A percentile compares a stretch with the other conserved stretches of the same genome.
phyloP scores from a whole-genome alignment of 148 eudicot genomes.

The Oxyria digyna region DNA sequence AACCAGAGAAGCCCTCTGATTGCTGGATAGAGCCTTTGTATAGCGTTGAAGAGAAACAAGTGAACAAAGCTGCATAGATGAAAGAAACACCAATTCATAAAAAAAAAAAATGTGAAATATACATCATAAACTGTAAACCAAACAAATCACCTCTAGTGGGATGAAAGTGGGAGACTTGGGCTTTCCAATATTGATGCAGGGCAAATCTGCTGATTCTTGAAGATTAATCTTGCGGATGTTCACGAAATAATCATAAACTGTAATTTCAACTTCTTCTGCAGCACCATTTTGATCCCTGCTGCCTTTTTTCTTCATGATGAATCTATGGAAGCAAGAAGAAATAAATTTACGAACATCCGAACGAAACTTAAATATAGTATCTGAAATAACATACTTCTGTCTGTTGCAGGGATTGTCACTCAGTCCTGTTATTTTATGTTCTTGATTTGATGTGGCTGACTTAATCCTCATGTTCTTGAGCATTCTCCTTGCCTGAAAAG shows the following conservation, averaged over 20 bases:
- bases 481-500: constrained; percentile 39
- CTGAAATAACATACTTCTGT: constrained; percentile 32
- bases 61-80: too few species aligned
- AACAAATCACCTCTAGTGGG: constrained; percentile 59
- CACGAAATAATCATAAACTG: constrained; percentile 81
- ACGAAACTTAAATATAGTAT: not conserved
- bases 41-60: too few species aligned
- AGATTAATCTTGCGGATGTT: constrained; percentile 52
- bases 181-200: constrained; percentile 91
- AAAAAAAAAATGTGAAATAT: not conserved
- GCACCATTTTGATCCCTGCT: constrained; percentile 31
- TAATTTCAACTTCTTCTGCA: constrained; percentile 37
- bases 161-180: constrained; percentile 76
- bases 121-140: not conserved
- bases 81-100: not conserved
- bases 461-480: constrained; percentile 45
- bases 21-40: too few species aligned
- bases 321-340: constrained; percentile 26
- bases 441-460: constrained; percentile 27
- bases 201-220: constrained; percentile 72
- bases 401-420: constrained; percentile 38
- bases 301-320: constrained; percentile 49
- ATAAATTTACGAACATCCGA: not conserved
- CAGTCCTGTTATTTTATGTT: constrained; percentile 48
- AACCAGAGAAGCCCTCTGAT: too few species aligned